These are phyloP conservation scores for Coprinopsis marcescibilis DNA, from an alignment of 768 basidiomycete species.

Conservation along the genomic window DNA sequence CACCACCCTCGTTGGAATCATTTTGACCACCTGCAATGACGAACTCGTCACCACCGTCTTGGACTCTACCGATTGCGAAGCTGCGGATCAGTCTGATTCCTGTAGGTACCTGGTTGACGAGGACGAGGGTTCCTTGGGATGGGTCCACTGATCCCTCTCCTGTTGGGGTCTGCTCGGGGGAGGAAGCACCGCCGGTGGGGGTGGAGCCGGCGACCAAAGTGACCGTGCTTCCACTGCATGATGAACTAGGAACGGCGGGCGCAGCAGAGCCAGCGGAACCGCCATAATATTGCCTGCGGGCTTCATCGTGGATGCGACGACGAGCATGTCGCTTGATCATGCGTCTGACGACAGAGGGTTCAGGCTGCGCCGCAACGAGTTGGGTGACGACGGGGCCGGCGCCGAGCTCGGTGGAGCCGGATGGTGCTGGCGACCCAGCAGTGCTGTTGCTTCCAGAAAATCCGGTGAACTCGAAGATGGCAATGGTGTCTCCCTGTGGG, in stretches of 20 bases:
- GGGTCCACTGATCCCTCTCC: background rate
- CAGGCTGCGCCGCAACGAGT: background rate
- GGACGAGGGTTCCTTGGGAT: slow-evolving; percentile 14
- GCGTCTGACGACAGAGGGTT: background rate
- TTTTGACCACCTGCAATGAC: slow-evolving; percentile 51
- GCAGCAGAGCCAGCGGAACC: background rate
- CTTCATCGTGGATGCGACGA: background rate
- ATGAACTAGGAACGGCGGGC: background rate
- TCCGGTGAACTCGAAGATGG: slow-evolving; percentile 8
- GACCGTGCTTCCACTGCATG: background rate
- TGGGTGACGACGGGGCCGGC: background rate
- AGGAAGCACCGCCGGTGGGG: background rate
- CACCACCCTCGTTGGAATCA: slow-evolving; percentile 50
- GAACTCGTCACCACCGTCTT: slow-evolving; percentile 40
- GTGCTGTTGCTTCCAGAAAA: slow-evolving; percentile 1
- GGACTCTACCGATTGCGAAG: slow-evolving; percentile 50
- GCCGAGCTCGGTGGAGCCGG: background rate
- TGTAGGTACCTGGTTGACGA: slow-evolving; percentile 22
- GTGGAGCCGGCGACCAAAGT: background rate
- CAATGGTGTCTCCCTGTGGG: slow-evolving; percentile 28
- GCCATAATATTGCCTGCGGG: slow-evolving; percentile 1
- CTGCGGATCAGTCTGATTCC: slow-evolving; percentile 50
- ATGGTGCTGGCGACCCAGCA: background rate
- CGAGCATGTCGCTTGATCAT: slow-evolving; percentile 10
- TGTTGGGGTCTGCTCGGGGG: too few relatives aligned